Evolutionary conservation across 257 asterid genomes (phyloP).

Genomic region (Nyctanthes arbortristis): DNA sequence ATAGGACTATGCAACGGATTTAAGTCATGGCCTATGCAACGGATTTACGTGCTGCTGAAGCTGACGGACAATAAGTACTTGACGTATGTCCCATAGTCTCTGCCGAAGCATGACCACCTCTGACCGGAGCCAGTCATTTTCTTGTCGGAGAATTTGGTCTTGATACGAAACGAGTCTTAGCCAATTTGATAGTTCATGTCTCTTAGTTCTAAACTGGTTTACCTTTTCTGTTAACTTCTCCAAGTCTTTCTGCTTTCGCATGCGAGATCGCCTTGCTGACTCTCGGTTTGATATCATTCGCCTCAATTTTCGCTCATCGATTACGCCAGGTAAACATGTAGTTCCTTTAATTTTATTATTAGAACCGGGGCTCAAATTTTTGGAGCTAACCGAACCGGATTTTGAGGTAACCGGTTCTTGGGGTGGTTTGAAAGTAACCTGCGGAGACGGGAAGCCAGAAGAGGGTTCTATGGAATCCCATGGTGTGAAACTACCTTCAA

Average conservation of each 20-base stretch:
- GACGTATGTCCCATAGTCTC: slow-evolving; percentile 45
- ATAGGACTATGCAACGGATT: too few species aligned
- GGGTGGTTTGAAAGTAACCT: background rate
- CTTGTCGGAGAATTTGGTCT: slow-evolving; percentile 26
- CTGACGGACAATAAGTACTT: slow-evolving; percentile 39
- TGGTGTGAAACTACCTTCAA: background rate
- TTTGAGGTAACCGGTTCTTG: background rate
- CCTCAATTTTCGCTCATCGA: slow-evolving; percentile 43
- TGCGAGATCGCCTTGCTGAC: slow-evolving; percentile 51
- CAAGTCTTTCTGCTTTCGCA: slow-evolving; percentile 53
- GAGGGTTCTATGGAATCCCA: background rate
- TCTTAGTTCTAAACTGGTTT: slow-evolving; percentile 32
- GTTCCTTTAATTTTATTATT: too few species aligned
- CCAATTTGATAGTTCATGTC: slow-evolving; percentile 44
- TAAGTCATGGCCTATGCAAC: too few species aligned
- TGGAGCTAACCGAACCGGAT: background rate
- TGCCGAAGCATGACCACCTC: slow-evolving; percentile 42
- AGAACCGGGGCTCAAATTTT: background rate
- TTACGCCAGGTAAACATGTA: background rate
- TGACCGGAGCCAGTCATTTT: slow-evolving; percentile 39
- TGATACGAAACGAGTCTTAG: slow-evolving; percentile 27
- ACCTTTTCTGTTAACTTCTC: slow-evolving; percentile 46
- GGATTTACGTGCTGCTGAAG: slow-evolving; percentile 39
- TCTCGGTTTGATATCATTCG: slow-evolving; percentile 60
- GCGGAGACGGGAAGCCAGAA: background rate